These are phyloP conservation scores for Chrysoporthe cubensis DNA, from an alignment of 2,329 filamentous ascomycete genomes.

Conservation along the genomic window DNA sequence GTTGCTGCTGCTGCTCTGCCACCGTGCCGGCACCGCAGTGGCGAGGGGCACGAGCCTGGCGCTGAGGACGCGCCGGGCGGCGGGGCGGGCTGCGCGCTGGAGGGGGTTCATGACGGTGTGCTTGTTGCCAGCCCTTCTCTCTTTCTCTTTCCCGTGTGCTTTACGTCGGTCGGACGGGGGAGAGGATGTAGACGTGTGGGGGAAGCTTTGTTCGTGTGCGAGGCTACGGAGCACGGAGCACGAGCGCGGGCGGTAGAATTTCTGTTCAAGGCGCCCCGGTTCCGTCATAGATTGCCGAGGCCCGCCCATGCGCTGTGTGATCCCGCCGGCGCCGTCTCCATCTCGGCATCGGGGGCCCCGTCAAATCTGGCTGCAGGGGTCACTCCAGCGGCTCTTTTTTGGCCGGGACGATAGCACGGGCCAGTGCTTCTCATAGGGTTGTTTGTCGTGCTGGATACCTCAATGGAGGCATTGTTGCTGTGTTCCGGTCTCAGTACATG, in stretches of 20 bases:
- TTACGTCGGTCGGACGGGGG: not conserved
- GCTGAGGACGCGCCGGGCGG: conserved; percentile 30
- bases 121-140: no score
- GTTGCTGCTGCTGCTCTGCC: conserved; percentile 26
- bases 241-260: not conserved
- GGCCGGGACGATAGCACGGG: conserved; percentile 10
- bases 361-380: conserved; percentile 14
- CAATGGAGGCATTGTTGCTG: not conserved
- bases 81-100: conserved; percentile 25
- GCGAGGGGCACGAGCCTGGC: conserved; percentile 20
- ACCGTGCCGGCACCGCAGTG: conserved; percentile 16
- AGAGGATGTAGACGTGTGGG: no score
- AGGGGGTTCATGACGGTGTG: conserved; percentile 17
- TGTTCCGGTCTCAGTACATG: no score
- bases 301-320: not conserved
- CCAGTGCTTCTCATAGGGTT: not conserved
- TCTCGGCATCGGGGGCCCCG: conserved; percentile 25
- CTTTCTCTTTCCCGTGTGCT: not conserved
- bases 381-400: not conserved
- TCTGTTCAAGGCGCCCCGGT: conserved; percentile 6
- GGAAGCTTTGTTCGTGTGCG: not conserved
- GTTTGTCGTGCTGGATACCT: no score
- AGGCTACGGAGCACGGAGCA: not conserved
- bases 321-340: conserved; percentile 20
- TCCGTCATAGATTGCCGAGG: conserved; percentile 30